These are phyloP conservation scores for Aspergillus haitiensis DNA, from an alignment of 495 filamentous ascomycete genomes.

Conservation along the genomic window DNA sequence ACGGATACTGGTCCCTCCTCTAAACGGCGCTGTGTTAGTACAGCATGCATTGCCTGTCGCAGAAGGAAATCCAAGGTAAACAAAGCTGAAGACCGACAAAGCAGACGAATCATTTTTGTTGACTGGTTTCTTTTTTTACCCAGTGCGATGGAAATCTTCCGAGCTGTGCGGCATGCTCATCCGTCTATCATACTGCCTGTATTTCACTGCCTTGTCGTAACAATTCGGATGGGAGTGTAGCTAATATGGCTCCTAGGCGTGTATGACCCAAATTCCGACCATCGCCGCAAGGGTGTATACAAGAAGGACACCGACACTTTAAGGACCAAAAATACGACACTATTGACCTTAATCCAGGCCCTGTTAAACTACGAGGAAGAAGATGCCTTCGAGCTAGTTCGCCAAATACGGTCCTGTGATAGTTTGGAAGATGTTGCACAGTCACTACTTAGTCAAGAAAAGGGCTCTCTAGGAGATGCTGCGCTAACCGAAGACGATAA, in stretches of 20 bases:
- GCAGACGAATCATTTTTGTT: neutral
- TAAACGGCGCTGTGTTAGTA: constrained; percentile 90
- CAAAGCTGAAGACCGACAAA: neutral
- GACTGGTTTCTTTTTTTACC: constrained; percentile 21
- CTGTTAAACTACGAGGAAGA: constrained; percentile 84
- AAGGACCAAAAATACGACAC: constrained; percentile 81
- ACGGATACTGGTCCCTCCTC: constrained; percentile 38
- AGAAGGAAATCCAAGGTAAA: constrained; percentile 78
- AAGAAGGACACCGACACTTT: constrained; percentile 90
- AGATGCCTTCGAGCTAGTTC: constrained; percentile 76
- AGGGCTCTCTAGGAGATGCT: constrained; percentile 31
- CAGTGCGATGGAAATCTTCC: constrained; percentile 91
- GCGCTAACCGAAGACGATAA: constrained; percentile 31
- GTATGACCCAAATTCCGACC: constrained; percentile 95
- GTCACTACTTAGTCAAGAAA: constrained; percentile 62
- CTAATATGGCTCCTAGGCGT: constrained; percentile 51
- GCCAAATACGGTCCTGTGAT: constrained; percentile 87
- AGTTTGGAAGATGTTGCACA: constrained; percentile 89
- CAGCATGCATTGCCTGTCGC: constrained; percentile 91
- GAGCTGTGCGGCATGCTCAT: constrained; percentile 90
- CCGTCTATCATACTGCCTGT: constrained; percentile 84
- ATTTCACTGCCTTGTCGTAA: constrained; percentile 6
- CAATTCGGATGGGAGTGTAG: neutral
- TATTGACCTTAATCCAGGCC: constrained; percentile 89
- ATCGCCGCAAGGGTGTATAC: constrained; percentile 94